Conservation (phyloP, 306 rosid genomes). For the Cicer bijugum region DNA sequence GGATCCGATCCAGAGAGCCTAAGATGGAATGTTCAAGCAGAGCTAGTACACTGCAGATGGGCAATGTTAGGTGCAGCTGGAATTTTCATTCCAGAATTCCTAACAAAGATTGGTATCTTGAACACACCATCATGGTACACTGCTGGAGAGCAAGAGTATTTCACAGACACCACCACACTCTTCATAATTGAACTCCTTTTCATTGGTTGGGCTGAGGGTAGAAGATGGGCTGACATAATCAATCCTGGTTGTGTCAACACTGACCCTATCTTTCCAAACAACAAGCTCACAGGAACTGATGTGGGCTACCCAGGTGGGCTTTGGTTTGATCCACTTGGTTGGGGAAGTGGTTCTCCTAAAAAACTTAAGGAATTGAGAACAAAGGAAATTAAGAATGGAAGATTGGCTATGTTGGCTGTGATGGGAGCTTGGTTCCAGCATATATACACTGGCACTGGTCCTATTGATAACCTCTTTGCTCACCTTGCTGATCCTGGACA, state of each 20-base stretch:
- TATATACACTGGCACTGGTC: conserved; percentile 57
- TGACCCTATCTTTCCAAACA: conserved; percentile 46
- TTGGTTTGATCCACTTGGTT: conserved; percentile 48
- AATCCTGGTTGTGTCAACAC: conserved; percentile 47
- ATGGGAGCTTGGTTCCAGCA: conserved; percentile 50
- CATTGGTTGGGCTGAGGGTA: conserved; percentile 51
- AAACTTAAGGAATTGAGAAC: conserved; percentile 48
- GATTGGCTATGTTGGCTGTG: conserved; percentile 53
- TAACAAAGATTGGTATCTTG: conserved; percentile 43
- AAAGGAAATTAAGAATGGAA: conserved; percentile 47
- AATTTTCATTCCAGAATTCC: conserved; percentile 48
- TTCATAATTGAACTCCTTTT: conserved; percentile 44
- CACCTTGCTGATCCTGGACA: conserved; percentile 87
- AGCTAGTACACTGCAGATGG: conserved; percentile 52
- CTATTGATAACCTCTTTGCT: conserved; percentile 80
- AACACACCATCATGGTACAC: conserved; percentile 49
- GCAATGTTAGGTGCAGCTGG: conserved; percentile 50
- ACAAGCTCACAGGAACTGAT: conserved; percentile 49
- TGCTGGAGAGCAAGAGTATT: conserved; percentile 45
- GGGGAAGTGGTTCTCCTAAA: conserved; percentile 47
- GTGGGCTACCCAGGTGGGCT: conserved; percentile 51
- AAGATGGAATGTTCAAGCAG: conserved; percentile 47
- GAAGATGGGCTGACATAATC: conserved; percentile 46
- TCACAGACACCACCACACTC: conserved; percentile 47
- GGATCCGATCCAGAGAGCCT: conserved; percentile 46